Evolutionary conservation across 495 filamentous ascomycete species (phyloP), one percentile per base, ranked within the genome.

Genomic region (Bryoglossum gracile): DNA sequence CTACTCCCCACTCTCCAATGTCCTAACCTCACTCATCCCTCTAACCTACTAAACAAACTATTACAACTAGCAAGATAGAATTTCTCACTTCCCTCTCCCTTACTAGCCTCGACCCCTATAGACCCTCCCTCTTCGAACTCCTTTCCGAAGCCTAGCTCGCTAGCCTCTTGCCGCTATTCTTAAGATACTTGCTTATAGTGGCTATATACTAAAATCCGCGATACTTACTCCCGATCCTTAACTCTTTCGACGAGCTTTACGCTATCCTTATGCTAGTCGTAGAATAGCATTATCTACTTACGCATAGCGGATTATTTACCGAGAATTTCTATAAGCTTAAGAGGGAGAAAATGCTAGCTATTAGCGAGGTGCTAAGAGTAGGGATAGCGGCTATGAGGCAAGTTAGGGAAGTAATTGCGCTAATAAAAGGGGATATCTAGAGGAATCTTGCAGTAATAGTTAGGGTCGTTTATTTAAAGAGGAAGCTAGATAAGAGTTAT

Each of bases 261-360:
- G 89, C 94, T 6, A 75, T 95, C 4, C 72, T 86, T 43, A 87
- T 86, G 60, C 81, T 97, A 39, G 48, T 89, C 22, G 80, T 97
- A 49, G 92, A 98, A 73, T 87, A 89, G 34, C 86, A 97, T 70
- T 98, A 91, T 65, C 81, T 98, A 23, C 76, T 69, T 51, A 87
- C 84, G 22, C 90, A 94, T 63, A 85, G 82, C 55, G 92, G 92
- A 48, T 80, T 86, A 53, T 98, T 97, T 68, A 97, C 91, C 14
- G 92, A 98, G 71, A 87, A 97, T 72, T 98, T 98, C 69, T 98
- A 98, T 68, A 89, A 87, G 24, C 75, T 98, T 18, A 97, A 96
- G 64, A 84, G 92, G 57, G 92, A 95, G 64, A 80, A 83, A 39
- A 84, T 88, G 1, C 69, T 95, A 4, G 75, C 81, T 2, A 82